phyloP scores from a whole-genome alignment of 306 rosid species.

The Dryas alaskensis region DNA sequence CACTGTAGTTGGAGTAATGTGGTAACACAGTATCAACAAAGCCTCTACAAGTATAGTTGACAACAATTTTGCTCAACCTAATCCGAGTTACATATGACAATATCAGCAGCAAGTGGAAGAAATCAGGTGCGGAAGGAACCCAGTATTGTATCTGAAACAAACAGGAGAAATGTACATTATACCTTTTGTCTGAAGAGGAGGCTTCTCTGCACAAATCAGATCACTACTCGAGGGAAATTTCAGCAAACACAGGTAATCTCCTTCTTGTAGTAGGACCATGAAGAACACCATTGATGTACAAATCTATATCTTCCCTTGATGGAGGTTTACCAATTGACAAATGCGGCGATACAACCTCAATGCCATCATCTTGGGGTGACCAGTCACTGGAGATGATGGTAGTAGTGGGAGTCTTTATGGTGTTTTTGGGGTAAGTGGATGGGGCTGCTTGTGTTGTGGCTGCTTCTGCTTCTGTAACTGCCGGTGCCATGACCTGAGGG shows the following conservation, averaged over 20 bases:
- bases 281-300: slow-evolving; percentile 31
- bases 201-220: slow-evolving; percentile 9
- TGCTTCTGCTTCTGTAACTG: slow-evolving; percentile 18
- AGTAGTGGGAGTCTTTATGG: slow-evolving; percentile 7
- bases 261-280: slow-evolving; percentile 24
- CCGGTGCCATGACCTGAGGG: slow-evolving; percentile 24
- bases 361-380: slow-evolving; percentile 75
- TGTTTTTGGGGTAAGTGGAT: slow-evolving; percentile 18
- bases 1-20: background rate
- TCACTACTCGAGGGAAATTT: slow-evolving; percentile 26
- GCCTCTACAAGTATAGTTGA: background rate
- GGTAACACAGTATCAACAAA: no score
- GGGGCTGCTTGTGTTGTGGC: slow-evolving; percentile 30
- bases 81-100: background rate
- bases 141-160: slow-evolving; percentile 4
- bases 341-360: slow-evolving; percentile 40
- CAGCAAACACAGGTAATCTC: slow-evolving; percentile 46
- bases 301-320: slow-evolving; percentile 44
- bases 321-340: slow-evolving; percentile 29
- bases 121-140: background rate
- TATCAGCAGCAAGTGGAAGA: background rate
- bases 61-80: slow-evolving; percentile 1
- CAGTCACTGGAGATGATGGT: slow-evolving; percentile 33
- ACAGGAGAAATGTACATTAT: slow-evolving; percentile 14
- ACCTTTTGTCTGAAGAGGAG: slow-evolving; percentile 11